phyloP scores from a whole-genome alignment of 306 rosid genomes.

The Trifolium dubium region DNA sequence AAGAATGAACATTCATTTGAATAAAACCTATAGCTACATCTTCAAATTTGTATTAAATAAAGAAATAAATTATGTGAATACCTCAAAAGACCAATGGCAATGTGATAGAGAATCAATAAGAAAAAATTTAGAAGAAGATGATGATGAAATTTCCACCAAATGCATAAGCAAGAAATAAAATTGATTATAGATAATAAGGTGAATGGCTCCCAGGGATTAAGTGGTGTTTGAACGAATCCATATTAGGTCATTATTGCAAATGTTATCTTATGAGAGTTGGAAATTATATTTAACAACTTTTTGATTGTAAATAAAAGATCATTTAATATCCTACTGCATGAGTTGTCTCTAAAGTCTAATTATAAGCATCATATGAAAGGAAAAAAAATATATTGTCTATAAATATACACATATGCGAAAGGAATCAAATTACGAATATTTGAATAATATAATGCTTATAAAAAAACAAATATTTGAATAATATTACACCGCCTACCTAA shows the following conservation, averaged over 20 bases:
- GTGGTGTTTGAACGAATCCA: neutral
- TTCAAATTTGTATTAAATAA: neutral
- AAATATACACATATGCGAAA: too few species aligned
- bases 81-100: conserved; percentile 16
- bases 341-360: too few species aligned
- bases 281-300: neutral
- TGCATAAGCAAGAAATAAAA: conserved; percentile 10
- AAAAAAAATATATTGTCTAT: too few species aligned
- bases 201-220: conserved; percentile 41
- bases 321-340: too few species aligned
- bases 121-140: neutral
- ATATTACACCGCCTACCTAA: too few species aligned
- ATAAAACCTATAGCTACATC: neutral
- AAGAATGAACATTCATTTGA: conserved; percentile 17
- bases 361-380: too few species aligned
- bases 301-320: too few species aligned
- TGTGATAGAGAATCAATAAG: neutral
- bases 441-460: too few species aligned
- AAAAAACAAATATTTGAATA: too few species aligned
- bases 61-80: conserved; percentile 13
- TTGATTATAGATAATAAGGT: neutral
- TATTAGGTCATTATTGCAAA: neutral
- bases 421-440: too few species aligned
- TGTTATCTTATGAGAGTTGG: neutral
- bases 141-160: neutral